Base-by-base conservation (phyloP, 331 rosid species). In the Malus hybrid region DNA sequence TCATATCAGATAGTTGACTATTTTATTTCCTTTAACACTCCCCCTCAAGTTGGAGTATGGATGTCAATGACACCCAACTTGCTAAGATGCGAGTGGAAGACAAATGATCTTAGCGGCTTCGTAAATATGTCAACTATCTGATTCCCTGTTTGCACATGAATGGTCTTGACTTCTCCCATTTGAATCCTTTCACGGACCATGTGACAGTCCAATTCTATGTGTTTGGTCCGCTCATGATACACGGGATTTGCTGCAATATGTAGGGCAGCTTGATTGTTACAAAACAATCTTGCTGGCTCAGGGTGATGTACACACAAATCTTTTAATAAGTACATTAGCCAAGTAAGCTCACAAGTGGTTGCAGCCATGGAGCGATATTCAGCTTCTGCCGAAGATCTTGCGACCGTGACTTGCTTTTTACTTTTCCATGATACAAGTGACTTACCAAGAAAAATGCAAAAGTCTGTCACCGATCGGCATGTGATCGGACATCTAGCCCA, bases 391-490 rank as follows among this genome's bases (percentile, higher is more conserved):
- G 1, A 50, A 50, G n/a, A 50, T 50, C 0, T 3, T 42, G 46
- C 13, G 1, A 0, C 13, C 0, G 13, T 42, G 13, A 42, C 13
- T 42, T 10, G 5, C 46, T 42, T 42, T 42, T 42, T 10, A 42
- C 13, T 10, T 42, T 42, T 42, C 1, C 46, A 42, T 42, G 46
- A 42, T 42, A 42, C 46, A 42, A 10, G 46, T 42, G 46, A 42
- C 46, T 42, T 42, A 42, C 46, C 13, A 42, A 42, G 46, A 42
- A 42, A 42, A 42, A 42, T 42, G 13, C 13, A 44, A 44, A 44
- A 44, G 5, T 0, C 0, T 11, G 15, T 44, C 50, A 44, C 15
- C 11, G 15, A 44, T 4, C 15, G 0, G 15, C 0, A 1, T 44
- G 2, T 44, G 5, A 44, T 44, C 5, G 0, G 2, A 11, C 50